Conservation (phyloP, 139 green algal species). For the Chlamydomonas sphaeroides region DNA sequence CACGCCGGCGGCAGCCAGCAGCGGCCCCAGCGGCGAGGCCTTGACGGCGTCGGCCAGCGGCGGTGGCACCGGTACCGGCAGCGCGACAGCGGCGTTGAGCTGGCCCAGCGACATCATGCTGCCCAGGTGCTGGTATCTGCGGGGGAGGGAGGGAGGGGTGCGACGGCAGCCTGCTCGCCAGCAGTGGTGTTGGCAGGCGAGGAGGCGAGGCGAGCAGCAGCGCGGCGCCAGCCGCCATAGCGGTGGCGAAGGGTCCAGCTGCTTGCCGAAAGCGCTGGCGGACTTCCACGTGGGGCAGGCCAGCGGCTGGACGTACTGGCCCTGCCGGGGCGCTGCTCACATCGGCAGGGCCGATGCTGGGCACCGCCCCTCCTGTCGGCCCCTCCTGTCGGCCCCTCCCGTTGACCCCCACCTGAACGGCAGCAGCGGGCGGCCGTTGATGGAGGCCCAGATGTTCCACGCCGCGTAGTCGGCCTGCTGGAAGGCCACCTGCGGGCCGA, state of each 20-base stretch:
- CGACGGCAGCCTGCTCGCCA: no score
- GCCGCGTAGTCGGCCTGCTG: slow-evolving; percentile 98
- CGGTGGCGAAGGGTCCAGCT: no score
- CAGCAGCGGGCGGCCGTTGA: slow-evolving; percentile 89
- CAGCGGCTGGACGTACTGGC: no score
- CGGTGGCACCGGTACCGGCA: slow-evolving; percentile 74
- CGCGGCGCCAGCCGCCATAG: no score
- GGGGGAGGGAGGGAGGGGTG: background rate
- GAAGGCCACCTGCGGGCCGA: slow-evolving; percentile 88
- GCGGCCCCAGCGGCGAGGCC: slow-evolving; percentile 63
- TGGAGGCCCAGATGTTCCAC: slow-evolving; percentile 97
- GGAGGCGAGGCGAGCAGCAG: no score
- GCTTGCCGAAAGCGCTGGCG: no score
- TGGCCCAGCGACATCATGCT: slow-evolving; percentile 95
- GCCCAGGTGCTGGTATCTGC: slow-evolving; percentile 96
- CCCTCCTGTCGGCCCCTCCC: no score
- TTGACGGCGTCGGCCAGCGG: slow-evolving; percentile 57
- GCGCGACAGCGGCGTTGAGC: slow-evolving; percentile 79
- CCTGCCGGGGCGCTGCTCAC: no score
- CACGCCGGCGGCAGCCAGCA: slow-evolving; percentile 64
- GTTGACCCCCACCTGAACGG: slow-evolving; percentile 78
- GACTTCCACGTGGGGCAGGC: no score
- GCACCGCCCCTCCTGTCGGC: background rate
- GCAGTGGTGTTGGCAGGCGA: no score
- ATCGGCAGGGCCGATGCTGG: no score